These are phyloP conservation scores for Apiospora koreana DNA, from an alignment of 2,329 filamentous ascomycete genomes.

Conservation along the genomic window DNA sequence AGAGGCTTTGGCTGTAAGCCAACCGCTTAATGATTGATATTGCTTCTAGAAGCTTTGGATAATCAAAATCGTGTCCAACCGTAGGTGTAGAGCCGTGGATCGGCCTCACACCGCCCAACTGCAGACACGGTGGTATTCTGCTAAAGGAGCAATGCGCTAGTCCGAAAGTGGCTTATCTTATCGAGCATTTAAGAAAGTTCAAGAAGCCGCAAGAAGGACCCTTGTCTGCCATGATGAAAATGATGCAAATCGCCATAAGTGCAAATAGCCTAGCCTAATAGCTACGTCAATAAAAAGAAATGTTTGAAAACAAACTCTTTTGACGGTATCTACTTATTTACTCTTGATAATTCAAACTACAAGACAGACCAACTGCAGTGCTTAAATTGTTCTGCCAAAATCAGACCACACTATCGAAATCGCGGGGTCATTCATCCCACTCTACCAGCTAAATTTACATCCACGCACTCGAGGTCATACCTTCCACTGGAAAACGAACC, in stretches of 20 bases:
- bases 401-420: background rate
- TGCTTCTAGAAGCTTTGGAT: background rate
- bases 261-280: background rate
- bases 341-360: background rate
- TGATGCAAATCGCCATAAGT: background rate
- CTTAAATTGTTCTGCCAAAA: background rate
- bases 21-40: background rate
- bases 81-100: background rate
- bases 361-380: background rate
- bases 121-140: background rate
- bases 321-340: background rate
- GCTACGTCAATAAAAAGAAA: background rate
- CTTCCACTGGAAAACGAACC: background rate
- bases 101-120: background rate
- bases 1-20: background rate
- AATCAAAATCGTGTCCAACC: background rate
- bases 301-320: background rate
- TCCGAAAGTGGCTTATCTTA: conserved; percentile 1
- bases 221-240: background rate
- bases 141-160: background rate
- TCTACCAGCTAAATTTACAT: background rate
- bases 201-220: conserved; percentile 8
- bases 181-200: conserved; percentile 3
- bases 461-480: background rate
- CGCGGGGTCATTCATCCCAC: conserved; percentile 9